Evolutionary conservation across 495 filamentous ascomycete genomes (phyloP), one percentile per base, ranked within the genome.

Genomic region (Hypomontagnella submonticulosa): DNA sequence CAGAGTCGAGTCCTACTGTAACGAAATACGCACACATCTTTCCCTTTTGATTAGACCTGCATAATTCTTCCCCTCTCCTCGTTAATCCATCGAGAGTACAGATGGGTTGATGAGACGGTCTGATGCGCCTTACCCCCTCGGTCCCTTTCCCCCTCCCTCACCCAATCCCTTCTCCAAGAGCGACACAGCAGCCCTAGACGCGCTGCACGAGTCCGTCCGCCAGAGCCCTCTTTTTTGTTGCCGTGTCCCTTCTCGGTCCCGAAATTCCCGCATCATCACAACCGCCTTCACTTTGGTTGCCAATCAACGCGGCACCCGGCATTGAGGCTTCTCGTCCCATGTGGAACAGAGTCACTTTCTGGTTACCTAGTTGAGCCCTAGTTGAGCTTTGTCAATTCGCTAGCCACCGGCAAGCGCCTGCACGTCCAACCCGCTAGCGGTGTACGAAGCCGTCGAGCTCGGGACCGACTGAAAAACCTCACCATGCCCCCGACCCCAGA

Each of bases 401-500:
- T 60, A 50, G 12, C 30, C 32, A 37, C 30, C 57, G 55, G 57
- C 57, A 64, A 66, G 34, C 47, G 38, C 40, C 51, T 62, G 47
- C 52, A 57, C 50, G 47, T 46, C 50, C 36, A 27, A 6, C 13
- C 18, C 47, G 57, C 66, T 66, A 62, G 57, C 66, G 61, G 66
- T 63, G 64, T 63, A 57, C 43, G 56, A 63, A 49, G 38, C 69
- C 60, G 61, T 61, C 46, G 37, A 20, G 10, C n/a, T 74, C 72
- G 66, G 72, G 67, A 70, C 72, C 70, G 70, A 72, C 61, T 63
- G 55, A 58, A 66, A 58, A 53, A 47, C 36, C 48, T 64, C 58
- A 57, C 30, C 32, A 74, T 74, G 70, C 72, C 72, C 44, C 57
- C 70, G 43, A 73, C 72, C 57, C 72, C 72, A 71, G 72, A 74